Conservation (phyloP, 2,329 filamentous ascomycete species). For the Botrytis byssoidea region DNA sequence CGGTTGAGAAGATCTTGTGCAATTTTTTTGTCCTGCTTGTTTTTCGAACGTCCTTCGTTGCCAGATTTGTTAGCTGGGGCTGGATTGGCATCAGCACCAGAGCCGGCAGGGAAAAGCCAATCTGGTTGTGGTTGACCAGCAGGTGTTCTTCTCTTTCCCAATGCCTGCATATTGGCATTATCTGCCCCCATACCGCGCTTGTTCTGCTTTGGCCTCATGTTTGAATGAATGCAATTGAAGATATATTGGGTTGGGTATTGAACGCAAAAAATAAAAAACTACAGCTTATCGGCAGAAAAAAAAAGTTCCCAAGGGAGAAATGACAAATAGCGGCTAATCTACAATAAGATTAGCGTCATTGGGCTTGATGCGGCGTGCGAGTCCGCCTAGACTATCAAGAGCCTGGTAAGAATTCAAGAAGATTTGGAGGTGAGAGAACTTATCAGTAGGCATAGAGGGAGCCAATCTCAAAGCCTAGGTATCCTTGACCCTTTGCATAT, state of each 20-base stretch:
- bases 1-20: slow-evolving; percentile 36
- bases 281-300: slow-evolving; percentile 15
- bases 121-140: slow-evolving; percentile 33
- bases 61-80: slow-evolving; percentile 25
- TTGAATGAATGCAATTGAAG: not conserved
- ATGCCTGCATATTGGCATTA: slow-evolving; percentile 39
- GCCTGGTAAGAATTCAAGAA: not conserved
- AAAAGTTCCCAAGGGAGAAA: slow-evolving; percentile 16
- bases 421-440: not conserved
- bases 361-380: not conserved
- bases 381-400: not conserved
- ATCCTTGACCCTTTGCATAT: not conserved
- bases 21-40: slow-evolving; percentile 36
- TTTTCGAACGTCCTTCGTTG: slow-evolving; percentile 27
- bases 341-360: not conserved
- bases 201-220: slow-evolving; percentile 12
- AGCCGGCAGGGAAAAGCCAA: slow-evolving; percentile 37
- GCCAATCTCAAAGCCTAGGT: not conserved
- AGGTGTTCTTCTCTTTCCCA: slow-evolving; percentile 36
- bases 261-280: not conserved
- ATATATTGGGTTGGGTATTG: not conserved
- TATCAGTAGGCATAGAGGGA: not conserved
- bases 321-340: not conserved
- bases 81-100: slow-evolving; percentile 25
- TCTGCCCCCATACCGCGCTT: slow-evolving; percentile 29